Conservation (phyloP, 2,329 filamentous ascomycete genomes). For the Biscogniauxia mediterranea region DNA sequence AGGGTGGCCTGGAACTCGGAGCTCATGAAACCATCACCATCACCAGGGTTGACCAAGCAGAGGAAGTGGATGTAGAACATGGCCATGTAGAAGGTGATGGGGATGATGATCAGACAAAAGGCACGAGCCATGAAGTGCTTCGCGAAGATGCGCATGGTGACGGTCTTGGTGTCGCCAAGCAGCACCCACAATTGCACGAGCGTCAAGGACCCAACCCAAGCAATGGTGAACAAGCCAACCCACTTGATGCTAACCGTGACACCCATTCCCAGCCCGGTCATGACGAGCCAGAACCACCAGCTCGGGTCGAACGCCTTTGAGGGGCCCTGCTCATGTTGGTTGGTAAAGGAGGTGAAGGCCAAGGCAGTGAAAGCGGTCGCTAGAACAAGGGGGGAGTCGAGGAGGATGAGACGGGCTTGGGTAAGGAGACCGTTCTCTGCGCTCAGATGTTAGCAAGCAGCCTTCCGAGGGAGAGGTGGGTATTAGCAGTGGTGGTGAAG, state of each 20-base stretch:
- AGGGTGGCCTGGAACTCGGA: conserved; percentile 97
- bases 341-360: conserved; percentile 88
- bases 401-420: conserved; percentile 90
- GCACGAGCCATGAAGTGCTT: conserved; percentile 91
- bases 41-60: conserved; percentile 89
- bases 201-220: conserved; percentile 92
- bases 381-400: conserved; percentile 91
- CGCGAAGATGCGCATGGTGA: conserved; percentile 80
- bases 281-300: conserved; percentile 98
- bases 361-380: conserved; percentile 91
- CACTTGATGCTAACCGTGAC: conserved; percentile 96
- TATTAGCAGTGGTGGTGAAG: conserved; percentile 25
- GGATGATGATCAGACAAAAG: conserved; percentile 90
- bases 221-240: conserved; percentile 98
- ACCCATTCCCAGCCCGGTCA: conserved; percentile 83
- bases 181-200: conserved; percentile 92
- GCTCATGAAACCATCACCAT: conserved; percentile 99
- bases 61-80: conserved; percentile 98
- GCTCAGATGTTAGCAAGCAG: conserved; percentile 27
- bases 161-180: conserved; percentile 82
- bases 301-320: conserved; percentile 79
- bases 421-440: conserved; percentile 92
- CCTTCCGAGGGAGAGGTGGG: conserved; percentile 1
- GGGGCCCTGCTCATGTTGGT: conserved; percentile 93
- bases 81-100: conserved; percentile 84